Evolutionary conservation across 192 early-diverging fungal genomes (phyloP).

Genomic region (Chytriomyces hyalinus): DNA sequence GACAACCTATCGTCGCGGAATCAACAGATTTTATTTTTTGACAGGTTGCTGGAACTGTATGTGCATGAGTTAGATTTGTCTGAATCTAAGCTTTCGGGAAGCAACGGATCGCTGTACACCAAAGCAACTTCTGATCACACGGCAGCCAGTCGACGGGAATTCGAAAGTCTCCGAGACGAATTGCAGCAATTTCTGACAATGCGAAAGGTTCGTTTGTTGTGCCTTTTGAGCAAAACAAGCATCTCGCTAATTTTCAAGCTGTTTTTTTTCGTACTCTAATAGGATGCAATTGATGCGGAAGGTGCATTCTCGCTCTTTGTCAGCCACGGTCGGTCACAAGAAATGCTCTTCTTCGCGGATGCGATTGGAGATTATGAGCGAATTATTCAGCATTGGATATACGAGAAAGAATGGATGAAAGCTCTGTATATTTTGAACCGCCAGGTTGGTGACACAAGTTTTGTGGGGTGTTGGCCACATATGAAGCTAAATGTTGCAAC

Average conservation of each 20-base stretch:
- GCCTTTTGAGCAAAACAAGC: neutral
- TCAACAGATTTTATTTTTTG: slow-evolving; percentile 13
- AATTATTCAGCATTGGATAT: slow-evolving; percentile 84
- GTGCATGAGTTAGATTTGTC: slow-evolving; percentile 34
- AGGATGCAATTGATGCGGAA: slow-evolving; percentile 47
- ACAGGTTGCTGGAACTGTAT: slow-evolving; percentile 28
- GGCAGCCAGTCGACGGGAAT: slow-evolving; percentile 57
- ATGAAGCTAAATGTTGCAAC: neutral
- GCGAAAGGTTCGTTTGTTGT: slow-evolving; percentile 58
- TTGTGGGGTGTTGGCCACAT: slow-evolving; percentile 14
- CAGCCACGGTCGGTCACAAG: slow-evolving; percentile 83
- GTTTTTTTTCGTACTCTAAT: neutral
- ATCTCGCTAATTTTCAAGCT: neutral
- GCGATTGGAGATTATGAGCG: slow-evolving; percentile 86
- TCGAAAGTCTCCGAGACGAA: slow-evolving; percentile 65
- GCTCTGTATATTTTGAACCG: slow-evolving; percentile 80
- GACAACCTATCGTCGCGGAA: neutral
- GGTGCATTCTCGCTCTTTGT: slow-evolving; percentile 83
- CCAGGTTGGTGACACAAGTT: slow-evolving; percentile 58
- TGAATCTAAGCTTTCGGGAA: slow-evolving; percentile 13
- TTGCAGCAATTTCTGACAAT: slow-evolving; percentile 74
- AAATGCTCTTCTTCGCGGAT: slow-evolving; percentile 72
- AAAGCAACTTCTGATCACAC: neutral
- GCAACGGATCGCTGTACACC: slow-evolving; percentile 4
- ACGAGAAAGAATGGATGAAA: slow-evolving; percentile 73